phyloP scores from a whole-genome alignment of 805 yeast species.

The Sugiyamaella lignohabitans region DNA sequence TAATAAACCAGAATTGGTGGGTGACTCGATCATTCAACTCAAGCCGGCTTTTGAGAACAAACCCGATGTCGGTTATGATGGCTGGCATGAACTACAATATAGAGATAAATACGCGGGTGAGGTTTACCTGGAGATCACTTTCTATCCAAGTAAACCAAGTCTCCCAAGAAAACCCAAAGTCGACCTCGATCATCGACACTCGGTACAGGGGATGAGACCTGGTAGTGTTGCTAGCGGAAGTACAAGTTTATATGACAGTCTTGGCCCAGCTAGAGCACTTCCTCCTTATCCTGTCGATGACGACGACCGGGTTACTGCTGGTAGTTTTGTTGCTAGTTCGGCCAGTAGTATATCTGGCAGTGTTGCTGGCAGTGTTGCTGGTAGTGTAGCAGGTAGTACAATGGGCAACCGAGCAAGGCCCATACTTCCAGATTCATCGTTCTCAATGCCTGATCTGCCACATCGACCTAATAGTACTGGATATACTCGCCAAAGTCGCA shows the following conservation, averaged over 20 bases:
- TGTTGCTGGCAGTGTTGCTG: too few relatives aligned
- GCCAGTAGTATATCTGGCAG: too few relatives aligned
- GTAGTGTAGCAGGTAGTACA: too few relatives aligned
- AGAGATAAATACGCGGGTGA: conserved; percentile 78
- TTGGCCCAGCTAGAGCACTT: neutral
- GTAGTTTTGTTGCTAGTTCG: too few relatives aligned
- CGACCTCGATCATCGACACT: neutral
- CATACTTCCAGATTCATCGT: too few relatives aligned
- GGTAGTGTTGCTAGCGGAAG: too few relatives aligned
- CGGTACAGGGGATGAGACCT: neutral
- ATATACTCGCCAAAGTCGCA: neutral
- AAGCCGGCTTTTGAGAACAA: conserved; percentile 62
- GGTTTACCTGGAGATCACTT: conserved; percentile 85
- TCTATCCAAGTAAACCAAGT: conserved; percentile 50
- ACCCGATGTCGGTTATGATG: conserved; percentile 70
- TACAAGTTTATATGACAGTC: neutral
- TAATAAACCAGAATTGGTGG: conserved; percentile 70
- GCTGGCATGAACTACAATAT: conserved; percentile 69
- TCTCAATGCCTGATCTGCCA: neutral
- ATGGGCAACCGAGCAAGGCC: too few relatives aligned
- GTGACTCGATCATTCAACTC: conserved; percentile 73
- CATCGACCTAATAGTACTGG: neutral
- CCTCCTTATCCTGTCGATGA: neutral
- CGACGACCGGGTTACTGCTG: neutral
- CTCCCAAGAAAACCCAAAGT: conserved; percentile 17